Evolutionary conservation across 306 rosid species (phyloP), one percentile per base, ranked within the genome.

Genomic region (Lathyrus aphaca): DNA sequence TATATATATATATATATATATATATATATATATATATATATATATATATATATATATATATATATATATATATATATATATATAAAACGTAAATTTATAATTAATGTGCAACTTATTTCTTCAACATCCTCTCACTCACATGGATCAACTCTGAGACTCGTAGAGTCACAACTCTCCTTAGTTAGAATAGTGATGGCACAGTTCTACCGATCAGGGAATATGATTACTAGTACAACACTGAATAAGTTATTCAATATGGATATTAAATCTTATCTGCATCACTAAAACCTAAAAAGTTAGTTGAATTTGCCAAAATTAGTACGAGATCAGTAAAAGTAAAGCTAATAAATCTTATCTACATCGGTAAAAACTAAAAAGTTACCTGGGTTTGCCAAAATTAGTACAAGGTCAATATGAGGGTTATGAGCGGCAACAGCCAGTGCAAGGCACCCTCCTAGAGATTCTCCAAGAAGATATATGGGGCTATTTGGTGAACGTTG

Each of bases 321-420:
- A 30, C 7, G 1, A 23, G 2, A 23, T 23, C 50, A 63, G 27
- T 29, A 46, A 64, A 77, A n/a, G 35, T 14, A 30, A 58, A 64
- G 25, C n/a, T 32, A 21, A 7, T 10, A 49, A 77, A 73, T 5
- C 25, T 45, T 56, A 32, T 21, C 11, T 14, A 65, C 38, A 35
- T 64, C 23, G 42, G 15, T 58, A 10, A 23, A 30, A 40, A 68
- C 18, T 64, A 25, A 15, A 48, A 40, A 73, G 19, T 55, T 77
- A 85, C 97, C 97, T 76, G 97, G 86, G 79, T 94, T 93, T 3
- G 87, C 89, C 77, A 94, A 77, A 79, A 94, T 84, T 30, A 94
- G 88, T 45, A 81, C 87, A 73, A 94, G 89, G 82, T 94, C 98
- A 32, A 88, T 84, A 65, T 85, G 73, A 38, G 95, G 89, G 83